Conservation (phyloP, 306 rosid species). For the peach (Prunus persica) region Prunus_persica_NCBIv2 NC_034010.1:28982001-28982500, state of each 20-base stretch:
- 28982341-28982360: neutral
- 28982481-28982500: neutral
- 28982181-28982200: too few species aligned
- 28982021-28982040: neutral
- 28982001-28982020: neutral
- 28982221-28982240: too few species aligned
- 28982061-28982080: neutral
- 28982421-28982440: neutral
- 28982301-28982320: neutral
- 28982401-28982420: neutral
- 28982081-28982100: neutral
- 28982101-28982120: neutral
- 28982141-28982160: fast-evolving
- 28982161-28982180: neutral
- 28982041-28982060: neutral
- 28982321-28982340: neutral
- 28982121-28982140: neutral
- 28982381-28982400: neutral
- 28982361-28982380: neutral
- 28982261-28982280: too few species aligned
- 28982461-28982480: neutral
- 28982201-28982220: too few species aligned
- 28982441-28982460: neutral
- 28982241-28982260: too few species aligned
- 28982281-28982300: too few species aligned